A percentile compares a stretch with the other conserved stretches of the same genome.
These are phyloP conservation scores for Suillus clintonianus DNA, from an alignment of 768 basidiomycete genomes.

Conservation along the genomic window DNA sequence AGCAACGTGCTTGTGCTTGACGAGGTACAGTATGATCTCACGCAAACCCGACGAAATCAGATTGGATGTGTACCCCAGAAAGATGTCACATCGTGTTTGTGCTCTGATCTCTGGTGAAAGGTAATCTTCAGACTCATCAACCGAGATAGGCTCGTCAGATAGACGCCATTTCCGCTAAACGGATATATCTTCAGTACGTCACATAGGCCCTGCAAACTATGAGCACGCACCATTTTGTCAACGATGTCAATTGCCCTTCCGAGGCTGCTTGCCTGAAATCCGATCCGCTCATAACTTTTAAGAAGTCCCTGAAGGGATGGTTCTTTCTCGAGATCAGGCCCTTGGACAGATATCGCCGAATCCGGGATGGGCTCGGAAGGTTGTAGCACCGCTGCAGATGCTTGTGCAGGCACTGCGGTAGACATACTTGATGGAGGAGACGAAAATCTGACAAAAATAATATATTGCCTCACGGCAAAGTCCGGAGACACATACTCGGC, in stretches of 20 bases:
- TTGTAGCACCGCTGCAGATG: slow-evolving; percentile 76
- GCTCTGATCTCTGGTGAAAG: slow-evolving; percentile 59
- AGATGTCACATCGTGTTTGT: slow-evolving; percentile 80
- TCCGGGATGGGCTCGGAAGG: slow-evolving; percentile 72
- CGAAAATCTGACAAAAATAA: neutral
- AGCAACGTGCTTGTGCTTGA: slow-evolving; percentile 88
- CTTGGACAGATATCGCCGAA: slow-evolving; percentile 70
- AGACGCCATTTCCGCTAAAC: slow-evolving; percentile 83
- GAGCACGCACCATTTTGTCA: slow-evolving; percentile 77
- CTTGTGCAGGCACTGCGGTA: slow-evolving; percentile 49
- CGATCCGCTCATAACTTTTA: slow-evolving; percentile 82
- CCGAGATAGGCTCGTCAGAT: slow-evolving; percentile 75
- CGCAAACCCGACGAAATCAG: slow-evolving; percentile 96
- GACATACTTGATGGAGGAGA: slow-evolving; percentile 12
- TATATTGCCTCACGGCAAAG: slow-evolving; percentile 22
- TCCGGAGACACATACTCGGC: slow-evolving; percentile 13
- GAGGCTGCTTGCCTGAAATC: slow-evolving; percentile 96
- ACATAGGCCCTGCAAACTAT: neutral
- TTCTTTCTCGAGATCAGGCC: slow-evolving; percentile 82
- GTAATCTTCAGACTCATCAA: slow-evolving; percentile 72
- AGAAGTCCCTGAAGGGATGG: slow-evolving; percentile 71
- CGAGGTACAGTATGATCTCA: slow-evolving; percentile 89
- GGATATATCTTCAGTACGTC: neutral
- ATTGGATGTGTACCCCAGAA: slow-evolving; percentile 98
- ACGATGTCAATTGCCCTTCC: slow-evolving; percentile 88